A percentile compares a stretch with the other conserved stretches of the same genome.
These are phyloP conservation scores for Phialemoniopsis sp. DNA, from an alignment of 2,329 filamentous ascomycete genomes.

Conservation along the genomic window DNA sequence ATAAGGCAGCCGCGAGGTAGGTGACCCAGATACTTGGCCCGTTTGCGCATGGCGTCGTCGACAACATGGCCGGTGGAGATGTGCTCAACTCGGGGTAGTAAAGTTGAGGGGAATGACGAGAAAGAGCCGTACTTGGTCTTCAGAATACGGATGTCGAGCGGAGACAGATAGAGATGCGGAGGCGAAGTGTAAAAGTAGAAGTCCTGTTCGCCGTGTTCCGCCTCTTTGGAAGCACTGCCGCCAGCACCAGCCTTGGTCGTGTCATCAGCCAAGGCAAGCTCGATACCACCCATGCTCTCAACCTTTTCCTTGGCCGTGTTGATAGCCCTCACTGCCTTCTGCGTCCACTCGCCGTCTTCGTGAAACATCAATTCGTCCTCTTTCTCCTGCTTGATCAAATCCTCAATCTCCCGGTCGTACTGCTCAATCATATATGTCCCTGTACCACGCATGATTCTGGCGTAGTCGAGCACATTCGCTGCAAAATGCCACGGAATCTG, in stretches of 20 bases:
- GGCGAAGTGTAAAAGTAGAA: conserved; percentile 89
- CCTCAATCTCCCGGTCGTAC: conserved; percentile 73
- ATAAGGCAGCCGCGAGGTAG: conserved; percentile 89
- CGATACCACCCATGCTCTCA: conserved; percentile 33
- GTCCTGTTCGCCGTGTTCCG: conserved; percentile 35
- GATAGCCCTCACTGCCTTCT: conserved; percentile 74
- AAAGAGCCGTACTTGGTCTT: conserved; percentile 87
- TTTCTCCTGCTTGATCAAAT: conserved; percentile 70
- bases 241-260: conserved; percentile 5
- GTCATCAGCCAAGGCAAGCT: conserved; percentile 14
- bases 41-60: conserved; percentile 77
- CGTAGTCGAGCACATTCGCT: conserved; percentile 91
- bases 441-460: conserved; percentile 90
- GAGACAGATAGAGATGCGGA: conserved; percentile 84
- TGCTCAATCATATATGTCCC: conserved; percentile 82
- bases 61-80: conserved; percentile 85
- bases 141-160: conserved; percentile 86
- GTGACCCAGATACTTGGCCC: conserved; percentile 83
- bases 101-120: conserved; percentile 75
- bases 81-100: conserved; percentile 82
- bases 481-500: conserved; percentile 94
- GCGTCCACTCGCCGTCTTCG: conserved; percentile 89
- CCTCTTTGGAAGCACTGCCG: conserved; percentile 12
- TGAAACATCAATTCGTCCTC: conserved; percentile 91
- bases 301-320: conserved; percentile 72